Evolutionary conservation across 2,329 filamentous ascomycete species (phyloP).

Genomic region (Clarireedia sp.): DNA sequence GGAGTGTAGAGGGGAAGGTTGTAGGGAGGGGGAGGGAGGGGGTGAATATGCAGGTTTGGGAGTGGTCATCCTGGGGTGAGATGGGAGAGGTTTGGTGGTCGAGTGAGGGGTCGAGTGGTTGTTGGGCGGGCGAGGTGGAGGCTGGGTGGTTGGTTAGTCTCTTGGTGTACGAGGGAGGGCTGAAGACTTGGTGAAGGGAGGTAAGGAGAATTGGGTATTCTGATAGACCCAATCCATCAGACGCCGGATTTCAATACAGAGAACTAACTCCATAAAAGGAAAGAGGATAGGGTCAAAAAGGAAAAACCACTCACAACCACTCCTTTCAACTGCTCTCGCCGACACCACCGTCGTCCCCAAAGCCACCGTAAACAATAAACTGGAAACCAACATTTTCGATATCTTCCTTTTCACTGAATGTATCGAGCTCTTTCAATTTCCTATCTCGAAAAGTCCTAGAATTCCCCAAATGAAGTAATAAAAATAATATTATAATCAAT

Average conservation of each 20-base stretch:
- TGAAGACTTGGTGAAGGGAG: not conserved
- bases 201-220: too few species aligned
- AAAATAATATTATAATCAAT: not conserved
- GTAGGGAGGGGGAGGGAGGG: conserved; percentile 1
- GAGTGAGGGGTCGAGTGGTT: too few species aligned
- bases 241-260: too few species aligned
- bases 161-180: not conserved
- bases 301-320: not conserved
- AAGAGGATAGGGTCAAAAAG: not conserved
- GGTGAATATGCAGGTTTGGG: conserved; percentile 1
- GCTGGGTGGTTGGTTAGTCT: too few species aligned
- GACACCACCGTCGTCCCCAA: not conserved
- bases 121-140: too few species aligned
- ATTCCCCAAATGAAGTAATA: too few species aligned
- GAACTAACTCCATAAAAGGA: too few species aligned
- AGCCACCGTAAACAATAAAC: not conserved
- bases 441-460: too few species aligned
- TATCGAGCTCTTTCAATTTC: too few species aligned
- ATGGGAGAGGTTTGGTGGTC: too few species aligned
- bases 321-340: conserved; percentile 3
- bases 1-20: not conserved
- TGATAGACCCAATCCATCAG: too few species aligned
- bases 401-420: not conserved
- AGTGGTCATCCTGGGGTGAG: not conserved
- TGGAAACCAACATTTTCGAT: conserved; percentile 1